Evolutionary conservation across 169 alveolate species (phyloP).

Genomic region (Neospora caninum): DNA sequence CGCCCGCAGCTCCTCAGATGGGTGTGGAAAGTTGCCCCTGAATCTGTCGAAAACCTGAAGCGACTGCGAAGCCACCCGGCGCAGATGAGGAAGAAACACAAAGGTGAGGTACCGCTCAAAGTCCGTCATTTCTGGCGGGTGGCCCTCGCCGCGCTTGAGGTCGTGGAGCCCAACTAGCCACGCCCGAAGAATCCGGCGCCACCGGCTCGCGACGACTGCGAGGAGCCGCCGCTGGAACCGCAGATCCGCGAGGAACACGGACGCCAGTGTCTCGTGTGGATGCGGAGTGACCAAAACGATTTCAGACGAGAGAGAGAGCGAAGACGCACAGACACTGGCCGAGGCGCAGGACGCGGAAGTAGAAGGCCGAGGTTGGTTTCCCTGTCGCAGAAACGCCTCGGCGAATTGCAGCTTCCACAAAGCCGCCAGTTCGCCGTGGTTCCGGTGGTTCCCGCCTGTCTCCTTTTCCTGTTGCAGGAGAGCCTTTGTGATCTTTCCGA

Average conservation of each 20-base stretch:
- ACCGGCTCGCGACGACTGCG: not conserved
- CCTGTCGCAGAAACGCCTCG: not conserved
- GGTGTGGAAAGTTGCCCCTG: not conserved
- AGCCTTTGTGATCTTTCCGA: not conserved
- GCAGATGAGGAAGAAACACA: not conserved
- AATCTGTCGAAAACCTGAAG: not conserved
- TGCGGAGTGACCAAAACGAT: not conserved
- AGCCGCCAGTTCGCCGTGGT: not conserved
- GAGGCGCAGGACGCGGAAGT: not conserved
- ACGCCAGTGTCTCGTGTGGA: not conserved
- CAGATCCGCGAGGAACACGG: not conserved
- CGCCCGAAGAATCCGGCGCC: not conserved
- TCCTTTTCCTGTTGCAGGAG: not conserved
- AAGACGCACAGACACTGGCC: not conserved
- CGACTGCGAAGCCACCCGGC: not conserved
- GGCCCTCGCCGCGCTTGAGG: constrained; percentile 5
- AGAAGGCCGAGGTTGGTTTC: not conserved
- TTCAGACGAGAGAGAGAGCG: constrained; percentile 1
- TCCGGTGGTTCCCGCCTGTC: not conserved
- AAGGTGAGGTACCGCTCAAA: not conserved
- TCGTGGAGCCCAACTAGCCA: constrained; percentile 11
- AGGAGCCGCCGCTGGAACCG: constrained; percentile 5
- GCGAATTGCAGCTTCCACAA: not conserved
- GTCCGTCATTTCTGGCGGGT: not conserved
- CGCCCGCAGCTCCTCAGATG: not conserved